Base-by-base conservation (phyloP, 1,284 basidiomycete species). In the Prillingera fragicola region DNA sequence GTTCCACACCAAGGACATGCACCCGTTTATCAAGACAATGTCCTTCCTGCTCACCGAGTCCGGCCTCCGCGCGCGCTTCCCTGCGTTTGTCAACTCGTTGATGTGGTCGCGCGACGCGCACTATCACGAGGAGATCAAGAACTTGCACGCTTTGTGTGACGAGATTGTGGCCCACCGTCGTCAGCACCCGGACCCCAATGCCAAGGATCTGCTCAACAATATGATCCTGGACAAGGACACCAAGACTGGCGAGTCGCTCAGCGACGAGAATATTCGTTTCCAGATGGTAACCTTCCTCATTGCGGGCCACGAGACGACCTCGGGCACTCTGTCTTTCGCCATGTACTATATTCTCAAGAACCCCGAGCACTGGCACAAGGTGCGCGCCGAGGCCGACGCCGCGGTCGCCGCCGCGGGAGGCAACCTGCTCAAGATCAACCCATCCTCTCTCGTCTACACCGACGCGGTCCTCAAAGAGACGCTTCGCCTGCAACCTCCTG, bases 241-340 rank as follows among this genome's bases (percentile, higher is more conserved):
- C 3, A 71, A 74, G 59, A 77, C 76, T 0, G 76, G 77, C n/a
- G 56, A 74, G 50, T 56, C 62, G 4, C 57, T 78, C 33, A 62
- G 70, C 0, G 74, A 77, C 37, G 71, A 75, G 41, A 73, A 72
- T 28, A 77, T 78, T 32, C 65, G 71, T 6, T 61, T 69, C 47
- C 78, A 79, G 59, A 68, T 77, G 18, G 58, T 77, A n/a, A 78
- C 77, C 3, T 78, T 79, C 70, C 62, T 79, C n/a, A 74, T 78
- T 31, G 78, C 77, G 5, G 77, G 76, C 2, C 77, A 77, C 50
- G 77, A 78, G 57, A 78, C 76, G 0, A 77, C 77, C 0, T 76
- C 75, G 3, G 61, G 61, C 7, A 45, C 63, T 48, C 54, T 64
- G 25, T 57, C 56, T 0, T 52, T 52, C n/a, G 46, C 43, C 7